Evolutionary conservation across 257 asterid genomes (phyloP), one percentile per base, ranked within the genome.

Genomic region (Scutellaria barbata): DNA sequence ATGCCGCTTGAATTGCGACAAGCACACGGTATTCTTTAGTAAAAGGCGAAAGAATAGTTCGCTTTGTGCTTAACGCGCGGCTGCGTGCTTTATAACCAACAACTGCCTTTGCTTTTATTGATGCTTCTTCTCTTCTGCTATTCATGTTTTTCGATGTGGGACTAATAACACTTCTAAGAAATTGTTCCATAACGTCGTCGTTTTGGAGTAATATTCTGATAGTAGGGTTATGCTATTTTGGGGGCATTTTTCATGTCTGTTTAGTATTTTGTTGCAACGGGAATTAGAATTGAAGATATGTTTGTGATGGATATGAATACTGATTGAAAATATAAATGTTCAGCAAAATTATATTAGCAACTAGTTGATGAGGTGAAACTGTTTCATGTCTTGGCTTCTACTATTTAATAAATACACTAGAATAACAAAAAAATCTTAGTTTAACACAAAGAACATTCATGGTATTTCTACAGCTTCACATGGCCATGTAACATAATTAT

Each of bases 21-120:
- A 12, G 22, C 69, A 64, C 57, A 46, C 69, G 69, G 43, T 46
- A 64, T 64, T 64, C 56, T 64, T 64, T 64, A 64, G 57, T 22
- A 45, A 64, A 45, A 63, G 69, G 42, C 42, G 42, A 45, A 63
- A 63, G 56, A 64, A 46, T 64, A 64, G 69, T 64, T 45, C 43
- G 56, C 69, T 45, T 0, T 63, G 69, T 63, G 42, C 55, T 63
- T 50, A 63, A 10, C 20, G 17, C 58, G 46, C 30, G 33, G 71
- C 71, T 65, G 70, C 48, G 66, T 59, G 13, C 13, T 12, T 46
- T 45, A 10, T 0, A 10, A 12, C 12, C 6, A 30, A 30, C 6
- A 30, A 30, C 35, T 30, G 35, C 8, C 47, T 25, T n/a, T 30
- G 46, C n/a, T 58, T 35, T 4, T 7, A 14, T 60, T 1, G 11